Evolutionary conservation across 1,284 basidiomycete genomes (phyloP), one percentile per base, ranked within the genome.

Genomic region (Sanghuangporus sanghuang): DNA sequence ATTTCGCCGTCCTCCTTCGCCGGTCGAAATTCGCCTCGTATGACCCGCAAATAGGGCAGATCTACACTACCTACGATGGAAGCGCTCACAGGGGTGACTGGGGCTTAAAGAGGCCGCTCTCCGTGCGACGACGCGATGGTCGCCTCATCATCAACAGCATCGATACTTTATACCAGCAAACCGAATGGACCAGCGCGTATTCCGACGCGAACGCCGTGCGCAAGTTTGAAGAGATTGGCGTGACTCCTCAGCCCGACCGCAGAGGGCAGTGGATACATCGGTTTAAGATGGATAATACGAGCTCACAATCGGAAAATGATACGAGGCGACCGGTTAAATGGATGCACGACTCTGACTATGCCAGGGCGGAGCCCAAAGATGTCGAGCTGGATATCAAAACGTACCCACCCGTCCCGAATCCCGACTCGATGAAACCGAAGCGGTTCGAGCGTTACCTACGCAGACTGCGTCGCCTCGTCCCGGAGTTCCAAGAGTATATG

Each of bases 11-110:
- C 38, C 84, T 93, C 59, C 81, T 93, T 56, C 85, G 87, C 35
- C 83, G 84, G 54, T 92, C 90, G 53, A 87, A 86, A 68, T 93
- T 93, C 74, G 84, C 89, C 14, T 80, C 87, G 2, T 91, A 81
- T 71, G 90, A 93, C 76, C 87, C 87, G 0, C 70, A 74, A 52
- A 90, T 93, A 66, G 79, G 81, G 53, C 89, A 92, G 70, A 82
- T 89, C 38, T 93, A 92, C 73, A 81, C 84, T 27, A 77, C 89
- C 0, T 81, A 83, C 58, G 83, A 83, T 53, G 87, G 86, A 44
- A 79, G 89, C 70, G 83, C 86, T 2, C 79, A 85, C 69, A 83
- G 90, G 39, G 90, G 90, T 60, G 83, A 92, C 74, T 93, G 84
- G 81, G 90, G 90, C 42, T 76, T 92, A 64, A 93, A 93, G 74